Conservation (phyloP, 495 filamentous ascomycete genomes). For the Ramalina intermedia region DNA sequence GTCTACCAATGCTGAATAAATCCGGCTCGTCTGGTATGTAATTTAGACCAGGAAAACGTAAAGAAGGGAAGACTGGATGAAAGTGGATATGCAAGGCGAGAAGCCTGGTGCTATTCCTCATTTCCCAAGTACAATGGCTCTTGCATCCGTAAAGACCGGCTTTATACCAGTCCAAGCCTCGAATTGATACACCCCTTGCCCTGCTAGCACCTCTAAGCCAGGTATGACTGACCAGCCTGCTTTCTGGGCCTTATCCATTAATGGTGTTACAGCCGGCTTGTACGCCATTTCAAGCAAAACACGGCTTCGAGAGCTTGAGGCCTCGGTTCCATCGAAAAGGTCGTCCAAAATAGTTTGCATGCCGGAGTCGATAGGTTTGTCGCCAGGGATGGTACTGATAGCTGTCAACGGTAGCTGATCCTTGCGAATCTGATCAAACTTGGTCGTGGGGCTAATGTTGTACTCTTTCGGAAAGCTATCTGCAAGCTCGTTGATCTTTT, state of each 20-base stretch:
- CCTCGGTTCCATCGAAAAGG: slow-evolving; percentile 34
- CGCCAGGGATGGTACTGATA: slow-evolving; percentile 82
- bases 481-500: slow-evolving; percentile 51
- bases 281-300: slow-evolving; percentile 95
- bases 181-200: slow-evolving; percentile 65
- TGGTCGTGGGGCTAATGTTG: slow-evolving; percentile 51
- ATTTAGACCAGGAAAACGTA: too few species aligned
- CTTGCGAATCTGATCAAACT: slow-evolving; percentile 31
- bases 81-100: too few species aligned
- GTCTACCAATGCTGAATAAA: too few species aligned
- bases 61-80: too few species aligned
- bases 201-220: slow-evolving; percentile 79
- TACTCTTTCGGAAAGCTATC: slow-evolving; percentile 61
- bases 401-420: slow-evolving; percentile 50
- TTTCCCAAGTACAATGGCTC: neutral
- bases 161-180: slow-evolving; percentile 17
- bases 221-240: slow-evolving; percentile 76
- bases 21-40: too few species aligned
- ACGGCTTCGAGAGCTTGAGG: slow-evolving; percentile 20
- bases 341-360: slow-evolving; percentile 54
- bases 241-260: slow-evolving; percentile 74
- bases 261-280: slow-evolving; percentile 63
- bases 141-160: slow-evolving; percentile 5
- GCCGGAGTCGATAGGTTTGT: slow-evolving; percentile 60
- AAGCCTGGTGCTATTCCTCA: neutral